These are phyloP conservation scores for Trypanosoma cruzi DNA, from an alignment of 208 protist species.

Conservation along the genomic window DNA sequence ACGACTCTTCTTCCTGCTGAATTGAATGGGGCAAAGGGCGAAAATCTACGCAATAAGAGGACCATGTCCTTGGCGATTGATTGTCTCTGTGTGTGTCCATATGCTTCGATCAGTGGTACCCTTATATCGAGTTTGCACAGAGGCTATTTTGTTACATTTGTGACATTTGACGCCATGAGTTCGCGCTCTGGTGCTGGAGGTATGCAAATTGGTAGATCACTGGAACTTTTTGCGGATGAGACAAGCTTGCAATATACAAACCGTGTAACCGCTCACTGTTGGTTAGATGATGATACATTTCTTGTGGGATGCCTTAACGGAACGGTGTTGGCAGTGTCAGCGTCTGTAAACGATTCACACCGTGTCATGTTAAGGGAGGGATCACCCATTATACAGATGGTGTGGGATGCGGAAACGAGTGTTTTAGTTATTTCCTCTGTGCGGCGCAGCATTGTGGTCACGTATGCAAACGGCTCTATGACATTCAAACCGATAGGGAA, in stretches of 20 bases:
- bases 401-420: neutral
- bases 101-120: no score
- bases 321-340: conserved; percentile 7
- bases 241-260: no score
- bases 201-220: no score
- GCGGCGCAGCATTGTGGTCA: conserved; percentile 1
- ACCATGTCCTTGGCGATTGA: no score
- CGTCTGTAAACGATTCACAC: neutral
- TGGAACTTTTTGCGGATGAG: no score
- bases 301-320: conserved; percentile 19
- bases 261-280: conserved; percentile 19
- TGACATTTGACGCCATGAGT: no score
- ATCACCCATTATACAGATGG: conserved; percentile 15
- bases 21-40: no score
- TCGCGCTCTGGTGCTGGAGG: no score
- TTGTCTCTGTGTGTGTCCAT: no score
- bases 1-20: neutral
- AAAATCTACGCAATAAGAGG: no score
- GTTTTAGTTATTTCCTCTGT: conserved; percentile 15
- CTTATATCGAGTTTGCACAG: no score
- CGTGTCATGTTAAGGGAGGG: conserved; percentile 1
- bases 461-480: neutral
- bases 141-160: no score
- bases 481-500: conserved; percentile 5
- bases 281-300: conserved; percentile 21